Conservation (phyloP, 225 moss, liverwort and hornwort genomes). For the Physcomitrellopsis africana region DNA sequence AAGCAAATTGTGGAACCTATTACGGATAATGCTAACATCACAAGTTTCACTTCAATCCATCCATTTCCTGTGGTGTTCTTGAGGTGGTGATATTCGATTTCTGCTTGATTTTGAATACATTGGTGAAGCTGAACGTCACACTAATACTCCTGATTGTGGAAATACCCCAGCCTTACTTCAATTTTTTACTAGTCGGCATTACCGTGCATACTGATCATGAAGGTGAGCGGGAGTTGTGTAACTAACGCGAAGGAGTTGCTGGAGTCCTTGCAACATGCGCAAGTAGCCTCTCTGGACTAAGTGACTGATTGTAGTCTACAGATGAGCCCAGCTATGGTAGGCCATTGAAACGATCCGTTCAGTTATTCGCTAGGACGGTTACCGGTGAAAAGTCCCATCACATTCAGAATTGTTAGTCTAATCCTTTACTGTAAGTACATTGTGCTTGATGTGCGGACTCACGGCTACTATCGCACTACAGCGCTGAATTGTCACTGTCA, state of each 20-base stretch:
- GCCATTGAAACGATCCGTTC: conserved; percentile 39
- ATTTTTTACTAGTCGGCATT: too few species aligned
- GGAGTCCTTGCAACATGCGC: conserved; percentile 15
- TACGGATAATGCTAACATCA: too few species aligned
- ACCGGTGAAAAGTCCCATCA: conserved; percentile 24
- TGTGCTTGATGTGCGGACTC: background rate
- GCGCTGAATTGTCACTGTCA: background rate
- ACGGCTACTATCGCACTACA: background rate
- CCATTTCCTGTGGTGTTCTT: too few species aligned
- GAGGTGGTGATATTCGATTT: too few species aligned
- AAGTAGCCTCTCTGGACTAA: conserved; percentile 32
- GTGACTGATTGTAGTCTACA: conserved; percentile 25
- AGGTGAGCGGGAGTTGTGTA: conserved; percentile 10
- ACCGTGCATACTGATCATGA: conserved; percentile 3
- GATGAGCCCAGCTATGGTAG: conserved; percentile 28
- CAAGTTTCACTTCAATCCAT: too few species aligned
- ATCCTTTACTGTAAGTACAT: background rate
- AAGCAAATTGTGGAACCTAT: background rate
- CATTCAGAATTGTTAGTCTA: conserved; percentile 24
- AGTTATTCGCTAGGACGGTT: conserved; percentile 16
- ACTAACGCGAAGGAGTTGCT: conserved; percentile 17
- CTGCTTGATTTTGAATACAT: too few species aligned
- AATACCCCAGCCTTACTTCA: too few species aligned
- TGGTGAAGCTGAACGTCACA: too few species aligned
- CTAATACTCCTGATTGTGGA: too few species aligned